Evolutionary conservation across 2,329 filamentous ascomycete genomes (phyloP), one percentile per base, ranked within the genome.

Genomic region (Curvularia hawaiiensis): DNA sequence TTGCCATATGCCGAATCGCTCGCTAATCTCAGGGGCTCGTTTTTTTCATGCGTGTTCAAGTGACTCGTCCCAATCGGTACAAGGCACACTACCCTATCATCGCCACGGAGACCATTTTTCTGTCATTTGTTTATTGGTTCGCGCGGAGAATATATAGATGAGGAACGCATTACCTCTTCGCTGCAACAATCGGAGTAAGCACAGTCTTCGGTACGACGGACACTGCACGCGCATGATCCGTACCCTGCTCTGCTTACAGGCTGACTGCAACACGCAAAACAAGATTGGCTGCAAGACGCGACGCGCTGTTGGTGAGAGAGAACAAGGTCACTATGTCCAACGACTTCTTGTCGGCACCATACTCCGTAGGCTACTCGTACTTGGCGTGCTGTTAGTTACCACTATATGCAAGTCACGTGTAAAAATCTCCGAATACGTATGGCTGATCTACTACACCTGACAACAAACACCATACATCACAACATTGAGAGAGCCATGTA

Each of bases 1-100:
- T 47, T 43, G 14, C 22, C 18, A 35, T 30, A 30, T 38, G 9
- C 24, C 8, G 24, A 52, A 31, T n/a, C 22, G 44, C 33, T 54
- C 55, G 55, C 51, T 58, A 58, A 54, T 58, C 51, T 58, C 55
- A 58, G 55, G 55, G 55, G 55, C 40, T 46, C 22, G 14, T 16
- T 9, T 38, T 7, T 38, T 38, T 4, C 35, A 35, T 18, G 16
- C 14, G 6, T 38, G 16, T 6, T 38, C 35, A 38, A 35, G n/a
- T 18, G 16, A 38, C 35, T 38, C 16, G 35, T 18, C 35, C 35
- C 35, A n/a, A n/a, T 38, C 35, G 16, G 16, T 18, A n/a, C 35
- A 38, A 38, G 35, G 6, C 35, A n/a, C 16, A 18, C 2, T 18
- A 8, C 8, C 5, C 6, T 10, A 18, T 10, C 4, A 35, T 9